A percentile compares a stretch with the other conserved stretches of the same genome.
phyloP scores from a whole-genome alignment of 2,329 filamentous ascomycete species.

The Ophiobolus disseminans region DNA sequence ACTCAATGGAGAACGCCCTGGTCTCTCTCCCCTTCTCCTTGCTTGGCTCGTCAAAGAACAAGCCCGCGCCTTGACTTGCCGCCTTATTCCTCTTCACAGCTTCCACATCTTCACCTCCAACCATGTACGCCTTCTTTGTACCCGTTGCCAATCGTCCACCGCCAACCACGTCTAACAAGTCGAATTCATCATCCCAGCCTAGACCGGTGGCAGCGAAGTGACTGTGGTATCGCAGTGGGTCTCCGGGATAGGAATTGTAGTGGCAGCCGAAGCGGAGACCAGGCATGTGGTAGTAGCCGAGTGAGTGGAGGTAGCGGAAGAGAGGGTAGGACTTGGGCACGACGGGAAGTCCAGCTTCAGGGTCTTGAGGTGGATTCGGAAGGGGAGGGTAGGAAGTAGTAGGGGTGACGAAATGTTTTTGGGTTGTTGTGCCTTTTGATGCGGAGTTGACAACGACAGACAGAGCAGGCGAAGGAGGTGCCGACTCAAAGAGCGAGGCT shows the following conservation, averaged over 20 bases:
- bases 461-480: constrained; percentile 15
- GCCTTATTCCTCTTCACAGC: constrained; percentile 1
- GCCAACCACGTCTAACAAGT: constrained; percentile 82
- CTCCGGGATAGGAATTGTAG: constrained; percentile 94
- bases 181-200: constrained; percentile 86
- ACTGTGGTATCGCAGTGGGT: constrained; percentile 92
- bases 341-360: constrained; percentile 40
- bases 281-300: constrained; percentile 86
- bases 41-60: constrained; percentile 9
- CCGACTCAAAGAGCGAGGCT: constrained; percentile 37
- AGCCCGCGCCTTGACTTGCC: not conserved
- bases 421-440: constrained; percentile 22
- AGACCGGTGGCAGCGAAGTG: constrained; percentile 88
- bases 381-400: constrained; percentile 55
- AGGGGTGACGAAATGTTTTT: constrained; percentile 51
- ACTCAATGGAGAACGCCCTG: constrained; percentile 85
- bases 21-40: constrained; percentile 54
- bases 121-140: constrained; percentile 93
- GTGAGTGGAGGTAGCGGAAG: constrained; percentile 78
- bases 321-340: constrained; percentile 67
- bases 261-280: constrained; percentile 93
- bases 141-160: constrained; percentile 89
- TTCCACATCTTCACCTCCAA: constrained; percentile 68
- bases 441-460: constrained; percentile 9
- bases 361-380: constrained; percentile 17